Percentiles rank a stretch among this genome's conserved stretches.
Evolutionary conservation across 441 rosid genomes (phyloP).

Genomic region (Croton setiger): DNA sequence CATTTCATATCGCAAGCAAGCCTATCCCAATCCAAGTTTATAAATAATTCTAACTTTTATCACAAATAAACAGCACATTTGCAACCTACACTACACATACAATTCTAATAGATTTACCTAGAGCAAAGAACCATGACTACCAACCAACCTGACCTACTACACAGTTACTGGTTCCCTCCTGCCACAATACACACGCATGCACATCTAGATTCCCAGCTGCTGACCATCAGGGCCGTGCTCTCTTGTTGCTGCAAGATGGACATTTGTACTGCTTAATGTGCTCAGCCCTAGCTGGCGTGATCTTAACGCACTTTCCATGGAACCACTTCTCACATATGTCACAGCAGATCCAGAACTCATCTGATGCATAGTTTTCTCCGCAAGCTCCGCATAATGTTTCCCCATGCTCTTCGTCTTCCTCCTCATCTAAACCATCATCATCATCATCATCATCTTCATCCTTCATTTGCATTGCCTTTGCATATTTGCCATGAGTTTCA

Average conservation of each 20-base stretch:
- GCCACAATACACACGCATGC: constrained; percentile 37
- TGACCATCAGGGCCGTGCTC: constrained; percentile 54
- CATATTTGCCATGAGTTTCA: constrained; percentile 44
- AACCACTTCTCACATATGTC: constrained; percentile 76
- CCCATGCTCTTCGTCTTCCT: constrained; percentile 73
- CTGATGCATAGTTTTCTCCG: constrained; percentile 62
- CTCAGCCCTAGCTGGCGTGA: constrained; percentile 90
- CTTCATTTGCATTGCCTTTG: constrained; percentile 35
- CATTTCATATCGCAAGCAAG: constrained; percentile 21
- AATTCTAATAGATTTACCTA: constrained; percentile 27
- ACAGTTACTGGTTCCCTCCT: constrained; percentile 41
- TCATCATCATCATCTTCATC: constrained; percentile 63
- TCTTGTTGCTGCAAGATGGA: constrained; percentile 83
- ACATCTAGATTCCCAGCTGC: background rate
- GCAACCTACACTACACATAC: constrained; percentile 35
- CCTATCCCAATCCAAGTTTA: constrained; percentile 19
- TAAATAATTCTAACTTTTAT: constrained; percentile 30
- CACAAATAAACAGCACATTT: constrained; percentile 25
- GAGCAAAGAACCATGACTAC: constrained; percentile 28
- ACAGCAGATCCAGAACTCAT: constrained; percentile 77
- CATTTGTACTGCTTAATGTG: constrained; percentile 89
- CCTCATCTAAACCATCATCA: constrained; percentile 57
- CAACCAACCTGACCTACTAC: constrained; percentile 41
- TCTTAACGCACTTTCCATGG: constrained; percentile 84
- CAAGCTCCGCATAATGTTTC: constrained; percentile 76